Base-by-base conservation (phyloP, 371 early-diverging fungal genomes). In the Zopfochytrium polystomum region DNA sequence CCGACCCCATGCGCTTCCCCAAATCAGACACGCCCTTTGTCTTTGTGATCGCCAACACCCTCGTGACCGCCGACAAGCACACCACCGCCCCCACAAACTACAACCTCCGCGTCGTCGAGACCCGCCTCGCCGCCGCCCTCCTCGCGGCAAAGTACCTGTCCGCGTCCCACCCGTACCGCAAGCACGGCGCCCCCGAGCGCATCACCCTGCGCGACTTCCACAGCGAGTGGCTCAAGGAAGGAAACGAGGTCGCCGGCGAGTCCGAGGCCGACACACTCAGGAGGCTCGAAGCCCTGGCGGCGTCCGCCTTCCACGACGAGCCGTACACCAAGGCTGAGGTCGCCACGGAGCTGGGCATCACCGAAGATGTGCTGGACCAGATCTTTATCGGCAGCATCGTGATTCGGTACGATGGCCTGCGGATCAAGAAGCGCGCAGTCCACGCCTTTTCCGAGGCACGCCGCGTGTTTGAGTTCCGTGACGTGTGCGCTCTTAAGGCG, bases 91-190 rank as follows among this genome's bases (percentile, higher is more conserved):
- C 93, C 15, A 82, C 80, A 13, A 82, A 90, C 73, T 96, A 95
- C 70, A 96, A 96, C 71, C 78, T 94, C 22, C 87, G 96, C 42
- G 96, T 95, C 0, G 91, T 93, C n/a, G 96, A 96, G 72, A 91
- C 91, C 15, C 85, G 89, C 2, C 44, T 78, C 15, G 74, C 67
- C 20, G 68, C 74, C 0, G 65, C 72, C 26, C n/a, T 78, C 6
- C 62, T 78, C 29, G 52, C 43, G 4, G 52, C 62, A 34, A 60
- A 65, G 52, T 44, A 66, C 51, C 11, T 65, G 23, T 44, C 32
- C 22, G 43, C 47, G 5, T 51, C 55, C 3, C 30, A 23, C 5
- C 27, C 18, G 0, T 13, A 35, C 13, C 34, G 30, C n/a, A 31
- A 6, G 23, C 43, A 25, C 13, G 55, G n/a, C 4, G 22, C 42